Base-by-base conservation (phyloP, 1,284 basidiomycete genomes). In the Rhodotorula sp. region DNA sequence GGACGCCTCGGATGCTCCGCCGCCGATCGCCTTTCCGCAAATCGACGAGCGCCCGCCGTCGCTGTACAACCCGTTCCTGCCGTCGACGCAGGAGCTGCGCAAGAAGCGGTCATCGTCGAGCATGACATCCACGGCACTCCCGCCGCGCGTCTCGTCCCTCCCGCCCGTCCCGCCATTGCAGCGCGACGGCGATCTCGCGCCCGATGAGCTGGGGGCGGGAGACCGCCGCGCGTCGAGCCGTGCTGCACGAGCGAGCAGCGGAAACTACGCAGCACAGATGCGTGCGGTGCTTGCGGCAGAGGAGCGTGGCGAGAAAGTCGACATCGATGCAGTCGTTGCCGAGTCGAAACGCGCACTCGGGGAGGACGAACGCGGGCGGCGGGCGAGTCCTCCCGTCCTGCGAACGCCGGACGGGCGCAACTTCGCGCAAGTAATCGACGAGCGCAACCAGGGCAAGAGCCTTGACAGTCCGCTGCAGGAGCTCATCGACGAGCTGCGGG, bases 401-500 rank as follows among this genome's bases (percentile, higher is more conserved):
- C 29, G 12, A 2, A 50, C 32, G 59, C 58, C 59, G 4, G 44
- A 50, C 17, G 58, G 41, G 8, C n/a, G 19, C 9, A 34, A n/a
- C 29, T 46, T 48, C 29, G 44, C n/a, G 44, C 29, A 60, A 29
- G 58, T 44, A 22, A 44, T 53, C 61, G 36, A 46, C 8, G 34
- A 32, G 34, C 27, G 50, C 13, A 9, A n/a, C 34, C 27, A 25
- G 27, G 32, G 27, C 37, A 15, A 25, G 61, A 13, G 36, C 10
- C 21, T 34, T 41, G 41, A 34, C 21, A 54, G 59, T 10, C 66
- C 66, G 15, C 61, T 68, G 22, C 36, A 39, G 37, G 61, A 58
- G 22, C 55, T 68, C 10, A 63, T 68, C 29, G 62, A 63, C 51
- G 62, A 64, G 41, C 36, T 69, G 8, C 29, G 37, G 12, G 27